phyloP scores from a whole-genome alignment of 2,329 filamentous ascomycete species.

The Fusarium compactum region DNA sequence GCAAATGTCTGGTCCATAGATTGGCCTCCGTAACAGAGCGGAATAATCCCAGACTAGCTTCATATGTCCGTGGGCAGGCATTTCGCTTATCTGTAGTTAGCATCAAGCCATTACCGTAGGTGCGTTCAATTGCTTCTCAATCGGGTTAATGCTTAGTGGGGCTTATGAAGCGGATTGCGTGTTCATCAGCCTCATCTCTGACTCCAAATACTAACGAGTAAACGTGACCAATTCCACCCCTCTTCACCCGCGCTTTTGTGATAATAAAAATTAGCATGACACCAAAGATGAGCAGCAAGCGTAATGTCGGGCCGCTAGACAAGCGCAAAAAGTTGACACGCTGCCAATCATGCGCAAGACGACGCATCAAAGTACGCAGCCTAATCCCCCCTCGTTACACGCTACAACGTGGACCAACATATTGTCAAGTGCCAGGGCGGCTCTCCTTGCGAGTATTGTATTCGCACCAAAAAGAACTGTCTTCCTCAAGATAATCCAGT shows the following conservation, averaged over 20 bases:
- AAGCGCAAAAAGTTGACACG: constrained; percentile 42
- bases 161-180: background rate
- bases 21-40: no score
- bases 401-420: background rate
- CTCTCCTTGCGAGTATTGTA: constrained; percentile 45
- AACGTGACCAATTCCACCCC: background rate
- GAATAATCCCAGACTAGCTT: no score
- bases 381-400: accelerated
- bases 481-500: constrained; percentile 5
- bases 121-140: constrained; percentile 31
- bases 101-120: accelerated
- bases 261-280: accelerated
- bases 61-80: no score
- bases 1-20: no score
- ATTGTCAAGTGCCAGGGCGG: constrained; percentile 43
- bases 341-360: constrained; percentile 44
- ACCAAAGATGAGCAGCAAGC: background rate
- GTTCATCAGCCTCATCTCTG: background rate
- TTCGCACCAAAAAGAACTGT: constrained; percentile 43
- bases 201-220: background rate
- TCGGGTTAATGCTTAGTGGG: constrained; percentile 7
- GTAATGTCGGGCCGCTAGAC: constrained; percentile 45
- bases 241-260: background rate
- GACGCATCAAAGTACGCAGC: constrained; percentile 45
- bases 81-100: background rate